Evolutionary conservation across 495 filamentous ascomycete species (phyloP).

Genomic region (Penicillium daleae): DNA sequence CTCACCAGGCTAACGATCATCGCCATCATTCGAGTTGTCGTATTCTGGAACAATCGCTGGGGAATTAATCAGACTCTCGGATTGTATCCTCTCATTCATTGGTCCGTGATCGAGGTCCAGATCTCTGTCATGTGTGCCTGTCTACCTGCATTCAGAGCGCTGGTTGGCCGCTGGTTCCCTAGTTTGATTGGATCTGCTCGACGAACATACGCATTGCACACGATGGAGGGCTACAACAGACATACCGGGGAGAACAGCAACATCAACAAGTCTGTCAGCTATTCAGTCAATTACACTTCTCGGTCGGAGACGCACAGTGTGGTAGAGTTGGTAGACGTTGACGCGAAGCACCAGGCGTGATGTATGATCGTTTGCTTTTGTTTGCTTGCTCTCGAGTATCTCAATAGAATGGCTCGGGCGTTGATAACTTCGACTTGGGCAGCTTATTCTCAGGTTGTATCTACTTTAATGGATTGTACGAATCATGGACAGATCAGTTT

Average conservation of each 20-base stretch:
- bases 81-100: constrained; percentile 34
- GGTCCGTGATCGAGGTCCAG: constrained; percentile 39
- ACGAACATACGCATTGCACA: constrained; percentile 13
- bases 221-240: constrained; percentile 6
- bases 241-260: constrained; percentile 5
- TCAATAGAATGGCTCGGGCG: neutral
- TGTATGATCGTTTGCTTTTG: neutral
- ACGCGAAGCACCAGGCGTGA: constrained; percentile 5
- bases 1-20: constrained; percentile 19
- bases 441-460: neutral
- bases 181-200: constrained; percentile 11
- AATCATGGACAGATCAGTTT: neutral
- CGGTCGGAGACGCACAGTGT: constrained; percentile 13
- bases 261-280: constrained; percentile 29
- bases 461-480: neutral
- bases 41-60: constrained; percentile 36
- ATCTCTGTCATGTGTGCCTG: constrained; percentile 39
- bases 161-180: constrained; percentile 18
- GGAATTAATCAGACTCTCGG: constrained; percentile 31
- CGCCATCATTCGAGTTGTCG: constrained; percentile 35
- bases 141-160: constrained; percentile 28
- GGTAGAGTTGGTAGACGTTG: constrained; percentile 20
- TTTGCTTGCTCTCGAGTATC: neutral
- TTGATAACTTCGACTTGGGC: neutral
- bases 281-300: constrained; percentile 20